These are phyloP conservation scores for Alternaria angustiovoidea DNA, from an alignment of 2,329 filamentous ascomycete genomes.

Conservation along the genomic window DNA sequence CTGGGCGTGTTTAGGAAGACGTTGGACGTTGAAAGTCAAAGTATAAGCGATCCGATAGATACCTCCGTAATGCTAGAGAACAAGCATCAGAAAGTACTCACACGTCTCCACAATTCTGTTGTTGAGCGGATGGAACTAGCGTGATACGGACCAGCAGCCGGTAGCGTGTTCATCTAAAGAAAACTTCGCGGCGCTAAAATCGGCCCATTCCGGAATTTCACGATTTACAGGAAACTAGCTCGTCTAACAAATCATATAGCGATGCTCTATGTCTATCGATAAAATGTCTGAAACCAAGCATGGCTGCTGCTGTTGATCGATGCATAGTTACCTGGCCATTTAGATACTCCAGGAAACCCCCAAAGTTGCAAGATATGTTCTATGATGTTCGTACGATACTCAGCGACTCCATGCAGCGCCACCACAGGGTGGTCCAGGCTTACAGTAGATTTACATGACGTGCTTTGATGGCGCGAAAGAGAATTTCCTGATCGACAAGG, in stretches of 20 bases:
- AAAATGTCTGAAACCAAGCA: neutral
- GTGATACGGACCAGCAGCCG: neutral
- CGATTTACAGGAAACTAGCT: neutral
- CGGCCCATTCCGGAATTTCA: neutral
- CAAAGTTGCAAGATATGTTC: neutral
- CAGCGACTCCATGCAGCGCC: neutral
- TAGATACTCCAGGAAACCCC: neutral
- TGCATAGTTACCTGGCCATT: neutral
- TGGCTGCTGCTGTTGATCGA: neutral
- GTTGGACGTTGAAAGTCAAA: constrained; percentile 40
- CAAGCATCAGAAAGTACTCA: neutral
- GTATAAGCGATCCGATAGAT: constrained; percentile 15
- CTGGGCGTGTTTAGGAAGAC: constrained; percentile 47
- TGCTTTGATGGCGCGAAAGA: constrained; percentile 26
- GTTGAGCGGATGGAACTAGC: neutral
- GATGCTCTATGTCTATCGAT: neutral
- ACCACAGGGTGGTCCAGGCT: constrained; percentile 22
- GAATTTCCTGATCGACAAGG: constrained; percentile 17
- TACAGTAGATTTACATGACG: constrained; percentile 22
- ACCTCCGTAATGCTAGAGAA: neutral
- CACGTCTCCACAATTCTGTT: neutral
- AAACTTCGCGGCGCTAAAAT: neutral
- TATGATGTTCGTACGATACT: neutral
- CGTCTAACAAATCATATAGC: neutral
- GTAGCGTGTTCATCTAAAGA: neutral